phyloP scores from a whole-genome alignment of 345 rosid species.

The Geranium brycei region DNA sequence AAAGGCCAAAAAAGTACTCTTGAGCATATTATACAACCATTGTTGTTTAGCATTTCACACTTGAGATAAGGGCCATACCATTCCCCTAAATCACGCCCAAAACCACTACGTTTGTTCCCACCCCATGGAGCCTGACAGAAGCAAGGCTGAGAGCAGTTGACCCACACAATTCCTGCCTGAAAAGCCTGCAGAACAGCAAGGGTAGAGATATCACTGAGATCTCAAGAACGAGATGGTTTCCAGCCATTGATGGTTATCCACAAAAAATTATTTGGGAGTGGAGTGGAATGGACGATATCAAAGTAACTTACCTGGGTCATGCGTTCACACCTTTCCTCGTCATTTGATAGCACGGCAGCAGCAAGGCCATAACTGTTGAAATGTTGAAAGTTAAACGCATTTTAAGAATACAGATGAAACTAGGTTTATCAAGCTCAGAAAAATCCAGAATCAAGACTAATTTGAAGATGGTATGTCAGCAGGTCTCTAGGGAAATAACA shows the following conservation, averaged over 20 bases:
- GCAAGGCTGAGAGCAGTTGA: constrained; percentile 97
- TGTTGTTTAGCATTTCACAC: no score
- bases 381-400: not conserved
- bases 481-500: no score
- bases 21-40: no score
- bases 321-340: constrained; percentile 86
- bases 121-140: constrained; percentile 99
- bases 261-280: no score
- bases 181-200: constrained; percentile 40
- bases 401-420: not conserved
- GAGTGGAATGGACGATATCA: no score
- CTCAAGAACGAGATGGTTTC: no score
- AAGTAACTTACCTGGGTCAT: constrained; percentile 56
- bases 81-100: constrained; percentile 97
- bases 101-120: constrained; percentile 88
- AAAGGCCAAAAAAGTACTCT: no score
- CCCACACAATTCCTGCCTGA: constrained; percentile 76
- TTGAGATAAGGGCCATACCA: constrained; percentile 28
- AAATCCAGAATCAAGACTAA: no score
- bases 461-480: no score
- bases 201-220: not conserved
- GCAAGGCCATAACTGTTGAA: constrained; percentile 62
- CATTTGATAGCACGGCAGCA: constrained; percentile 79
- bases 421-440: not conserved
- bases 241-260: no score